Evolutionary conservation across 495 filamentous ascomycete species (phyloP), one percentile per base, ranked within the genome.

Genomic region (Podospora didyma): DNA sequence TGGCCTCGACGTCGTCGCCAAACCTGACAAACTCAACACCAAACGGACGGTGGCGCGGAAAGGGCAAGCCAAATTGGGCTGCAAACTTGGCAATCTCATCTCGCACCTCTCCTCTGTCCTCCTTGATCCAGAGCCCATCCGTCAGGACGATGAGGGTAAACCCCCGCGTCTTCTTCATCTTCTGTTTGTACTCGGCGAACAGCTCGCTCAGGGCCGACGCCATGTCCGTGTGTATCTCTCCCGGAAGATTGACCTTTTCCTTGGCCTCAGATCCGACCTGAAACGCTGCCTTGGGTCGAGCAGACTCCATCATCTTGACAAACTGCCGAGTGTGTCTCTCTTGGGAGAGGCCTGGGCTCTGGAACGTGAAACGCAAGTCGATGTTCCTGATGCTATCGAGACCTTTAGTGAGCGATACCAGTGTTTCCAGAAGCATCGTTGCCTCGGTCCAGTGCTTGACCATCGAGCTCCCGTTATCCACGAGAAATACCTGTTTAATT

Each of bases 21-120:
- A 51, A 20, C 48, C 48, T 31, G 10, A 51, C 48, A 51, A 51
- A 51, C 48, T 51, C 48, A 16, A 51, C 34, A 28, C 31, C 34
- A 28, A 51, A 51, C 35, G 48, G 48, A 3, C 48, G 48, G 19
- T 51, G 48, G n/a, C 48, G 23, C 14, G 48, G 48, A 20, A n/a
- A 51, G 1, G 48, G 48, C 19, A 24, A n/a, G 12, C 48, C 48
- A 11, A 51, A 51, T 16, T 51, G 48, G 2, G 14, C 7, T 1
- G 48, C 48, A 35, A 51, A 51, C 23, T 37, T 51, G 28, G 28
- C 11, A 6, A 51, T 37, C 48, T 51, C 48, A 6, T 51, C 24
- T 12, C 26, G 26, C 26, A 31, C 26, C 26, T 31, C 26, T 4
- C 26, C 26, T 9, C 26, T 31, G 9, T 31, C 26, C 4, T 31